A percentile compares a stretch with the other conserved stretches of the same genome.
Conservation (phyloP, 805 yeast genomes). For the Schwanniomyces pseudopolymorphus region DNA sequence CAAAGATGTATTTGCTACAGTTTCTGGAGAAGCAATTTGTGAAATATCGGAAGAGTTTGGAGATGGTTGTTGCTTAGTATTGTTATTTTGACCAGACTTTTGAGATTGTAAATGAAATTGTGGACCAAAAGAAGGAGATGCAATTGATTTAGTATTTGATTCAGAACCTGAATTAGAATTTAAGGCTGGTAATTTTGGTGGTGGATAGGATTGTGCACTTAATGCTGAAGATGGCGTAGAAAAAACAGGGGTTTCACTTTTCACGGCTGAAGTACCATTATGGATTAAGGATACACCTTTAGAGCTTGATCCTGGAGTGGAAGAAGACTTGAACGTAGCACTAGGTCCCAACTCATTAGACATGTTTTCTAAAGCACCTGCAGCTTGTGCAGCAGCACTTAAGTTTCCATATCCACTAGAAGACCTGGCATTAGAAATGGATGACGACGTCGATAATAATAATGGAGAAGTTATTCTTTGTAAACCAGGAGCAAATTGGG, state of each 20-base stretch:
- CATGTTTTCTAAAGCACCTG: constrained; percentile 46
- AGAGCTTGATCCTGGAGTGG: constrained; percentile 3
- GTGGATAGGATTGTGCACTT: constrained; percentile 25
- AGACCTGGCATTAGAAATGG: constrained; percentile 39
- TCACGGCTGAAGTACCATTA: constrained; percentile 18
- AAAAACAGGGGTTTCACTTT: constrained; percentile 16
- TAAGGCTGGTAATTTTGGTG: constrained; percentile 35
- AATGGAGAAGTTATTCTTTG: constrained; percentile 66
- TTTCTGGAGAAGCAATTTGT: constrained; percentile 13
- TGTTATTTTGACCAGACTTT: not conserved
- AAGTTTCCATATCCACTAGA: constrained; percentile 7
- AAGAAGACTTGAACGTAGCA: constrained; percentile 36
- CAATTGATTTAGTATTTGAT: constrained; percentile 12
- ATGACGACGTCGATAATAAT: constrained; percentile 51
- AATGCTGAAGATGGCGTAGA: constrained; percentile 41
- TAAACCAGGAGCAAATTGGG: constrained; percentile 66
- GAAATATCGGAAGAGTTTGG: constrained; percentile 23
- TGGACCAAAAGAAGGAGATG: constrained; percentile 50
- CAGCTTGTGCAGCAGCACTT: constrained; percentile 33
- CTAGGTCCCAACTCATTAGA: constrained; percentile 44
- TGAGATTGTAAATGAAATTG: constrained; percentile 29
- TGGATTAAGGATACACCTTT: constrained; percentile 35
- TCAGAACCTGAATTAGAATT: constrained; percentile 13
- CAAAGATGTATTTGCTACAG: constrained; percentile 17
- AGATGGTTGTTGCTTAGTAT: constrained; percentile 4